A percentile compares a stretch with the other conserved stretches of the same genome.
These are phyloP conservation scores for Dittrichia graveolens DNA, from an alignment of 129 eudicot species.

Conservation along the genomic window DNA sequence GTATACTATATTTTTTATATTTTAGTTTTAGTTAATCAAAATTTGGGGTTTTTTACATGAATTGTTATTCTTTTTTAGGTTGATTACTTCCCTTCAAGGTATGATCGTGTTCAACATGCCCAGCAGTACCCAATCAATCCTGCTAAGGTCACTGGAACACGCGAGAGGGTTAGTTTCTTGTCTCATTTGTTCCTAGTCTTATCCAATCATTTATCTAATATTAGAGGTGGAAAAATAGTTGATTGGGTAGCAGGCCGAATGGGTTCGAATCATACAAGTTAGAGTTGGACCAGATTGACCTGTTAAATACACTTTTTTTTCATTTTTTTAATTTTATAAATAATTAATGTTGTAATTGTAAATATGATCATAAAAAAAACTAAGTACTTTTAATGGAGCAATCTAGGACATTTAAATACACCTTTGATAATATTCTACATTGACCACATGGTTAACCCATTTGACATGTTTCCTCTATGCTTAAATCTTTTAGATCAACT, in stretches of 20 bases:
- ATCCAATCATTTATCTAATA: neutral
- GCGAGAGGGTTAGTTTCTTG: conserved; percentile 60
- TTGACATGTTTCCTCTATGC: no score
- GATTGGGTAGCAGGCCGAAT: neutral
- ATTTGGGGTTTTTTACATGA: neutral
- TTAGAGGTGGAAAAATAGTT: neutral
- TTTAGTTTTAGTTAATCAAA: neutral
- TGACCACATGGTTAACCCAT: no score
- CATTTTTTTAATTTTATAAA: neutral
- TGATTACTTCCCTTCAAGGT: conserved; percentile 78
- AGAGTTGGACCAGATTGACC: neutral
- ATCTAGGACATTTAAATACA: no score
- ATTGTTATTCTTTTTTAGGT: conserved; percentile 42
- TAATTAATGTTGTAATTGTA: neutral
- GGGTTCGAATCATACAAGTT: neutral
- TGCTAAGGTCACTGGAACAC: conserved; percentile 49
- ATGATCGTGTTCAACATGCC: conserved; percentile 67
- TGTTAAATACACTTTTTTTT: neutral
- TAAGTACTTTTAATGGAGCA: neutral
- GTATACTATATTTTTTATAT: conserved; percentile 23
- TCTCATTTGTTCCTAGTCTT: neutral
- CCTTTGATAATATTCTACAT: no score
- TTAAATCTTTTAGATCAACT: no score
- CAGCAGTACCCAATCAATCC: conserved; percentile 71
- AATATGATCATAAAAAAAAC: neutral